Evolutionary conservation across 164 flowering plant genomes (phyloP), one percentile per base, ranked within the genome.

Genomic region (Amborella trichopoda): DNA sequence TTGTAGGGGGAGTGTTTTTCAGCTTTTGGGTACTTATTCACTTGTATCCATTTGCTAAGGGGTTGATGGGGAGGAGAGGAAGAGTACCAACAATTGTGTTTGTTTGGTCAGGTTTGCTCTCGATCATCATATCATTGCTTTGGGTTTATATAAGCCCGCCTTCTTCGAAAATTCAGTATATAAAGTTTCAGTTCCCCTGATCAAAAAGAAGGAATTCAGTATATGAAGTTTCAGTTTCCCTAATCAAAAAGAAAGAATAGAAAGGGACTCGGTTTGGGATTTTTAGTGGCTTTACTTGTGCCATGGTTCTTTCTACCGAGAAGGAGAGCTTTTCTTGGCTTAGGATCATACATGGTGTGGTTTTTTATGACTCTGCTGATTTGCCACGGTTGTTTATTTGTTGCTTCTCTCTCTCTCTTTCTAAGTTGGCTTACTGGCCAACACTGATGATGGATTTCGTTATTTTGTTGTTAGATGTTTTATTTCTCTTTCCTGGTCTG

Each of bases 21-120:
- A 83, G 98, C 69, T 72, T 80, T 39, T 90, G 95, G 98, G 98
- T 86, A 39, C 49, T 90, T 34, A 67, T 73, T 23, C 98, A 90
- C 63, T 69, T 90, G 10, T 90, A 79, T 54, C 95, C 98, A 2
- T 90, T 90, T 53, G 90, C 90, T 0, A 86, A 86, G 48, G 98
- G 98, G 9, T 48, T 90, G 74, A 75, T 86, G 91, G 98, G 98
- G 38, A 75, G 72, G 46, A 74, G 79, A 46, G 91, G 98, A 25
- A 78, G 63, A 58, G 71, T 83, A 6, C 94, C 98, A 0, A 90
- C 95, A 24, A 86, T 90, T 5, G 86, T 90, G 10, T 90, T 49
- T 56, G 76, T 90, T 12, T 90, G 98, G 98, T 83, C 95, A 12
- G 94, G 90, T 9, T 52, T 90, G 56, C 52, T 90, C 11, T 76